Conservation (phyloP, 805 yeast species). For the Metschnikowia baotianmanensis region DNA sequence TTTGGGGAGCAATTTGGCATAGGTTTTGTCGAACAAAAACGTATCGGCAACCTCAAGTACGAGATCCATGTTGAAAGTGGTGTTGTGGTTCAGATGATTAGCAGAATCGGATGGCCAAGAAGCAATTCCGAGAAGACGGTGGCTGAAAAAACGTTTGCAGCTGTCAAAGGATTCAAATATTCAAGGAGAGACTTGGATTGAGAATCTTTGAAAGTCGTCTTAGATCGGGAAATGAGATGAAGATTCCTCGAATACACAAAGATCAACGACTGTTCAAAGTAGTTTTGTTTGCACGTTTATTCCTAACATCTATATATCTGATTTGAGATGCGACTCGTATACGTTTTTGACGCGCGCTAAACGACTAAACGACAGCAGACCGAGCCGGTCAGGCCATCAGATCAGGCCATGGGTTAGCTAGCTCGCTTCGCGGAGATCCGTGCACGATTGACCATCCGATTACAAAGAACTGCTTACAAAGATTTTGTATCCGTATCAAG, state of each 20-base stretch:
- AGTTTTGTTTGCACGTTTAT: not conserved
- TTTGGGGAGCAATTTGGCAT: conserved; percentile 67
- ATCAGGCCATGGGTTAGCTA: not conserved
- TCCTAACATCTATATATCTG: conserved; percentile 4
- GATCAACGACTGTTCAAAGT: too few relatives aligned
- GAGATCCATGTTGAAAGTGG: conserved; percentile 76
- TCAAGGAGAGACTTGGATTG: too few relatives aligned
- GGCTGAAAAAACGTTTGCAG: not conserved
- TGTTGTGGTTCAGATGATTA: not conserved
- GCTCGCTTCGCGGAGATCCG: not conserved
- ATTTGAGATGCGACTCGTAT: conserved; percentile 6
- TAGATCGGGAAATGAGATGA: too few relatives aligned
- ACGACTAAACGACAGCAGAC: conserved; percentile 15
- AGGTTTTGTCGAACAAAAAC: conserved; percentile 67
- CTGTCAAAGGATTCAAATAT: not conserved
- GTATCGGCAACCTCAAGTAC: conserved; percentile 80
- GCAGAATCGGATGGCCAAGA: not conserved
- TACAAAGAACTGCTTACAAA: too few relatives aligned
- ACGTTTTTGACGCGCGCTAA: conserved; percentile 7
- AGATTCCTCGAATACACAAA: too few relatives aligned
- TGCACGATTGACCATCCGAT: not conserved
- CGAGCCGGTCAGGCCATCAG: conserved; percentile 12
- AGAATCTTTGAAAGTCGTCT: too few relatives aligned
- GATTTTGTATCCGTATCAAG: too few relatives aligned
- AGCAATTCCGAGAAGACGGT: not conserved